Evolutionary conservation across 306 rosid genomes (phyloP).

Genomic region (Quercus parvula): DNA sequence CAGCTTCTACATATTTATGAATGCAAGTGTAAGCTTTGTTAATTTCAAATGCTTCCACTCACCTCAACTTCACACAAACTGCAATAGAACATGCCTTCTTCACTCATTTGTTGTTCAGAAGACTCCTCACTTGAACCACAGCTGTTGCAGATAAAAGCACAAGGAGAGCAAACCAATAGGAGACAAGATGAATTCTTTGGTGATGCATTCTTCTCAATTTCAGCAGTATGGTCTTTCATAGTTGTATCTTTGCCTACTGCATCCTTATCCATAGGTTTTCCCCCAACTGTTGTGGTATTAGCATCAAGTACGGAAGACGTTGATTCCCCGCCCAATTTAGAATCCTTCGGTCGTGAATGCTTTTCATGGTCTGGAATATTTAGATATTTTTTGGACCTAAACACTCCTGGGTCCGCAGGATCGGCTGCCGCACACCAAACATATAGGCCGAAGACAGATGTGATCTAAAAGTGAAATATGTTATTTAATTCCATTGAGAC

Average conservation of each 20-base stretch:
- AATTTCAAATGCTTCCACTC: constrained; percentile 29
- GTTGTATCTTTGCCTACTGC: constrained; percentile 41
- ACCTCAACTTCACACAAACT: constrained; percentile 99
- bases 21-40: neutral
- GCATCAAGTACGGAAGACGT: constrained; percentile 60
- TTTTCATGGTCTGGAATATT: constrained; percentile 53
- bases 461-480: constrained; percentile 58
- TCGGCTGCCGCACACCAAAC: constrained; percentile 98
- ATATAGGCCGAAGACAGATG: constrained; percentile 80
- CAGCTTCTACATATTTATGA: neutral
- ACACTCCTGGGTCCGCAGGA: constrained; percentile 96
- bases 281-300: constrained; percentile 50
- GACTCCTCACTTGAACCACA: constrained; percentile 56
- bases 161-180: constrained; percentile 62
- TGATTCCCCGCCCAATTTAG: constrained; percentile 69
- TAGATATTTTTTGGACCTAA: constrained; percentile 83
- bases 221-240: constrained; percentile 38
- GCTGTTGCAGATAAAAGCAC: constrained; percentile 61
- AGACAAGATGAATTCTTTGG: constrained; percentile 46
- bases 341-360: constrained; percentile 41
- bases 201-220: constrained; percentile 32
- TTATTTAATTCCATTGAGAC: constrained; percentile 10
- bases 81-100: constrained; percentile 97
- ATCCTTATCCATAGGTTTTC: constrained; percentile 56
- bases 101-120: constrained; percentile 61